A percentile compares a stretch with the other conserved stretches of the same genome.
Evolutionary conservation across 2,329 filamentous ascomycete species (phyloP).

Genomic region (Emergomyces africanus): DNA sequence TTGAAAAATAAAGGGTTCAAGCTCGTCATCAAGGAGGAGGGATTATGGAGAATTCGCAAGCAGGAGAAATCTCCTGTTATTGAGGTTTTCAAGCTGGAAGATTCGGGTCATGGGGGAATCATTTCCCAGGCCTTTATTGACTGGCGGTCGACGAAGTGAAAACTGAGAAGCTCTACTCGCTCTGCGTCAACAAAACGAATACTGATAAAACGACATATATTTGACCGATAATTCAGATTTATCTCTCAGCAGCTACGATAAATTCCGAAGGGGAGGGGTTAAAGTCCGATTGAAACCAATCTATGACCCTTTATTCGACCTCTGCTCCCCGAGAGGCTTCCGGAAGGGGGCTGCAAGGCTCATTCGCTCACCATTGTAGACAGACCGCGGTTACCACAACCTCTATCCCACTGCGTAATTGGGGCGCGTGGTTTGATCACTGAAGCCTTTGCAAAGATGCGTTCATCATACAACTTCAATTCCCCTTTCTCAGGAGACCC

Average conservation of each 20-base stretch:
- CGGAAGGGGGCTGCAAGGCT: no score
- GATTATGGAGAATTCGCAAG: conserved; percentile 70
- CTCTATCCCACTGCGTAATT: no score
- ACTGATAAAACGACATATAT: neutral
- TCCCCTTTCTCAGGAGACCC: no score
- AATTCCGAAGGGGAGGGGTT: neutral
- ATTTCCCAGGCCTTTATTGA: conserved; percentile 64
- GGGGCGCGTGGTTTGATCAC: neutral
- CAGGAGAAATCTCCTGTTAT: conserved; percentile 50
- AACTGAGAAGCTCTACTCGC: neutral
- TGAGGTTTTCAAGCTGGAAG: conserved; percentile 60
- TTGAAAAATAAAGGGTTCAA: conserved; percentile 42
- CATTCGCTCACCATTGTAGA: no score
- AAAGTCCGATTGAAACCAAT: neutral
- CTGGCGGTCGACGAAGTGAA: conserved; percentile 41
- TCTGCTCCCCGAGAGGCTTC: neutral
- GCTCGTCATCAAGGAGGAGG: conserved; percentile 49
- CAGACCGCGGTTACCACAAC: no score
- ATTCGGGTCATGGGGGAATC: conserved; percentile 62
- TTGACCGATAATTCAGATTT: neutral
- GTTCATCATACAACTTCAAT: neutral
- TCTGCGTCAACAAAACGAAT: neutral
- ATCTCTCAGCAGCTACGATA: neutral
- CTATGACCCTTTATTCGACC: neutral
- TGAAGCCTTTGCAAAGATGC: neutral